phyloP scores from a whole-genome alignment of 2,329 filamentous ascomycete genomes.

The Xylaria sp. region DNA sequence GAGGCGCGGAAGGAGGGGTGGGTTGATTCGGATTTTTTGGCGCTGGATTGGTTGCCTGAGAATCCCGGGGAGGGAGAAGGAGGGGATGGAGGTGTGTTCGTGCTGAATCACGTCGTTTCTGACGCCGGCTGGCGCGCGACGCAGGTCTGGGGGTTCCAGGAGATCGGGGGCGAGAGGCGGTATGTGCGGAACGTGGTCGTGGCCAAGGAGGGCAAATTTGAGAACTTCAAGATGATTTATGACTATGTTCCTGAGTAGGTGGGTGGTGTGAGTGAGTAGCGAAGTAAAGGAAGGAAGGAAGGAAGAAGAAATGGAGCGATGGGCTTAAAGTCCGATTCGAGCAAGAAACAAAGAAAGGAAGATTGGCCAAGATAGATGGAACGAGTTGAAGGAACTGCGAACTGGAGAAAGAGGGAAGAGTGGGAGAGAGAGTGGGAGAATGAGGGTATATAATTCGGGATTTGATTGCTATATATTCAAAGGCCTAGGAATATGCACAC shows the following conservation, averaged over 20 bases:
- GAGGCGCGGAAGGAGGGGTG: slow-evolving; percentile 63
- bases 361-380: not conserved
- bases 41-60: slow-evolving; percentile 68
- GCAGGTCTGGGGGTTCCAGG: slow-evolving; percentile 72
- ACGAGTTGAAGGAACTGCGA: not conserved
- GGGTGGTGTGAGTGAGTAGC: not conserved
- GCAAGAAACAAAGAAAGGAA: not conserved
- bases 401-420: not conserved
- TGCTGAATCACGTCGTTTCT: slow-evolving; percentile 71
- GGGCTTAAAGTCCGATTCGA: not conserved
- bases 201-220: slow-evolving; percentile 57
- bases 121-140: slow-evolving; percentile 64
- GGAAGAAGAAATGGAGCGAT: not conserved
- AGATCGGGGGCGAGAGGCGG: slow-evolving; percentile 62
- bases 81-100: slow-evolving; percentile 66
- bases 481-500: not conserved
- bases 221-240: slow-evolving; percentile 66
- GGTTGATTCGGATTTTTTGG: slow-evolving; percentile 65
- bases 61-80: slow-evolving; percentile 61
- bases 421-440: not conserved
- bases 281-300: too few relatives aligned
- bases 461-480: not conserved
- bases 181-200: slow-evolving; percentile 66
- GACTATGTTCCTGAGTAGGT: slow-evolving; percentile 56
- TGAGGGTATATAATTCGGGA: not conserved